These are phyloP conservation scores for Fusarium algeriense DNA, from an alignment of 2,329 filamentous ascomycete genomes.

Conservation along the genomic window DNA sequence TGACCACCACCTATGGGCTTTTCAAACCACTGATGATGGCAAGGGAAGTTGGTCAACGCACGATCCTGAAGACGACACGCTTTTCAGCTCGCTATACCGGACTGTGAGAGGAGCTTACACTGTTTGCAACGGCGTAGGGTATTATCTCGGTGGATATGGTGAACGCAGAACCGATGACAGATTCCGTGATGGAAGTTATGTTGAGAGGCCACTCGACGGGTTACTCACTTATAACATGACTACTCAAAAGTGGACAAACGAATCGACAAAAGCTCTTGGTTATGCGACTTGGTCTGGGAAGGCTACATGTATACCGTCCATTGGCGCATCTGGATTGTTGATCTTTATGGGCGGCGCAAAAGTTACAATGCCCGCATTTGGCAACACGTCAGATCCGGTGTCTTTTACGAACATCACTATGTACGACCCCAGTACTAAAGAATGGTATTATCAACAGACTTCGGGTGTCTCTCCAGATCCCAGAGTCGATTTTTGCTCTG, in stretches of 20 bases:
- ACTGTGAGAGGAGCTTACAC: background rate
- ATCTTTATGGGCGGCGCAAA: conserved; percentile 7
- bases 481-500: background rate
- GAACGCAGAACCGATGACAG: background rate
- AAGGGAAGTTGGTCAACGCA: background rate
- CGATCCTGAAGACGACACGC: background rate
- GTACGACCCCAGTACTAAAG: background rate
- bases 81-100: background rate
- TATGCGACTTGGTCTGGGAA: background rate
- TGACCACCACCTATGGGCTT: background rate
- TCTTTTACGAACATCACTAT: conserved; percentile 5
- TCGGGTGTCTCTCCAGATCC: background rate
- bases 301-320: background rate
- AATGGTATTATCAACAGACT: background rate
- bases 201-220: background rate
- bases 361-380: background rate
- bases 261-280: background rate
- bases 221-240: conserved; percentile 1
- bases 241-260: background rate
- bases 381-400: background rate
- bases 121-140: background rate
- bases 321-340: background rate
- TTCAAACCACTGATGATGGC: background rate
- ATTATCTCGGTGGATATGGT: background rate
- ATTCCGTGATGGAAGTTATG: background rate